Conservation (phyloP, 1,284 basidiomycete genomes). For the Pterula multifida region DNA sequence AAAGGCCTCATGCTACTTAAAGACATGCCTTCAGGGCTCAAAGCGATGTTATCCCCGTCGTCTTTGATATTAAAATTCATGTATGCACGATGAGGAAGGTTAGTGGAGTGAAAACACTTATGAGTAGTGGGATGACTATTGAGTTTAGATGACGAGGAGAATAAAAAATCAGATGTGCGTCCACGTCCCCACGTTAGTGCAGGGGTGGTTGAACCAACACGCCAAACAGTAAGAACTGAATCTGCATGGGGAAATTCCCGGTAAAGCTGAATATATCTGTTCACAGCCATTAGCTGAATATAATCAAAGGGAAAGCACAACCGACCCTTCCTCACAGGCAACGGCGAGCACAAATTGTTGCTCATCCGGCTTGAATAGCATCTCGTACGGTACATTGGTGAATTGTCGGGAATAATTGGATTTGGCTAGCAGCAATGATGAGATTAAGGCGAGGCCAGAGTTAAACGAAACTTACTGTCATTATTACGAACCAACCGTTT, state of each 20-base stretch:
- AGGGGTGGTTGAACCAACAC: neutral
- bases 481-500: neutral
- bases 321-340: slow-evolving; percentile 16
- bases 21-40: neutral
- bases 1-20: no score
- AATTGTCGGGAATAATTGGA: slow-evolving; percentile 10
- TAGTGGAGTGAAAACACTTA: neutral
- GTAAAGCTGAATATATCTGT: slow-evolving; percentile 1
- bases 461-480: neutral
- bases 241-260: slow-evolving; percentile 3
- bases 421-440: slow-evolving; percentile 7
- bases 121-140: neutral
- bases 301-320: neutral
- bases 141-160: neutral
- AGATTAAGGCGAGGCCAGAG: slow-evolving; percentile 10
- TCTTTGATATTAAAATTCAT: neutral
- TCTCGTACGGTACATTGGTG: slow-evolving; percentile 16
- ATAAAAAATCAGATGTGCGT: neutral
- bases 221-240: neutral
- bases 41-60: neutral
- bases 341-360: slow-evolving; percentile 21
- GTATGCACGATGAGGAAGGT: neutral
- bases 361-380: slow-evolving; percentile 22
- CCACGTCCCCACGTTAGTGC: neutral
- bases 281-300: neutral